phyloP scores from a whole-genome alignment of 1,139 yeast species.

The Suhomyces chickasaworum region DNA sequence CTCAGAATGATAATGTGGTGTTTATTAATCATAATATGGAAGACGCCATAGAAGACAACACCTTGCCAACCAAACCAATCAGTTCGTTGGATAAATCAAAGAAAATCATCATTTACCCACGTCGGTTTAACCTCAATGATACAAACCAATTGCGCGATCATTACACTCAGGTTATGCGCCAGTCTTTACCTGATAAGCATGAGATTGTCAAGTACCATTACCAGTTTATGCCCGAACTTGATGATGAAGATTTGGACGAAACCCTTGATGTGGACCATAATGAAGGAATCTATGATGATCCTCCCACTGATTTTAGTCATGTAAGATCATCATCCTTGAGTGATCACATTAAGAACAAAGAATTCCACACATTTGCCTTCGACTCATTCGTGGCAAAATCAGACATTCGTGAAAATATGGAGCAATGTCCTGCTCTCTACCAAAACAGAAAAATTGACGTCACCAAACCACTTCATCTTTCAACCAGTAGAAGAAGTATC shows the following conservation, averaged over 20 bases:
- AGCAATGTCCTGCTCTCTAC: slow-evolving; percentile 12
- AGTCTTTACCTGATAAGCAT: slow-evolving; percentile 1
- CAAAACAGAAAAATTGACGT: slow-evolving; percentile 9
- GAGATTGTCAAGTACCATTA: slow-evolving; percentile 8
- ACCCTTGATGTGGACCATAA: slow-evolving; percentile 1
- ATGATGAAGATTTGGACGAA: slow-evolving; percentile 6
- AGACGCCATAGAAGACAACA: slow-evolving; percentile 1
- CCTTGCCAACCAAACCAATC: slow-evolving; percentile 3
- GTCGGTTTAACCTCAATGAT: slow-evolving; percentile 3
- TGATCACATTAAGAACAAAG: not conserved
- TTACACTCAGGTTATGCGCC: slow-evolving; percentile 7
- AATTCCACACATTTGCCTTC: slow-evolving; percentile 7
- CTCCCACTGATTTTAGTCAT: not conserved
- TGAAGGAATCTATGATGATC: slow-evolving; percentile 1
- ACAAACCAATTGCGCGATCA: slow-evolving; percentile 3
- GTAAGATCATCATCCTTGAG: slow-evolving; percentile 3
- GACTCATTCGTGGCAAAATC: slow-evolving; percentile 12
- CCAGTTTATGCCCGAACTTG: slow-evolving; percentile 5
- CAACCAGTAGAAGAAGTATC: slow-evolving; percentile 11
- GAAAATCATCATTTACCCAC: slow-evolving; percentile 11
- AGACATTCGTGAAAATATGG: slow-evolving; percentile 10
- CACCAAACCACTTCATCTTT: slow-evolving; percentile 9
- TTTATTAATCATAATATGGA: slow-evolving; percentile 8
- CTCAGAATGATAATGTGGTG: not conserved
- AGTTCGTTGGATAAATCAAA: slow-evolving; percentile 3